Evolutionary conservation across 257 asterid species (phyloP), one percentile per base, ranked within the genome.

Genomic region (Lycium barbarum): DNA sequence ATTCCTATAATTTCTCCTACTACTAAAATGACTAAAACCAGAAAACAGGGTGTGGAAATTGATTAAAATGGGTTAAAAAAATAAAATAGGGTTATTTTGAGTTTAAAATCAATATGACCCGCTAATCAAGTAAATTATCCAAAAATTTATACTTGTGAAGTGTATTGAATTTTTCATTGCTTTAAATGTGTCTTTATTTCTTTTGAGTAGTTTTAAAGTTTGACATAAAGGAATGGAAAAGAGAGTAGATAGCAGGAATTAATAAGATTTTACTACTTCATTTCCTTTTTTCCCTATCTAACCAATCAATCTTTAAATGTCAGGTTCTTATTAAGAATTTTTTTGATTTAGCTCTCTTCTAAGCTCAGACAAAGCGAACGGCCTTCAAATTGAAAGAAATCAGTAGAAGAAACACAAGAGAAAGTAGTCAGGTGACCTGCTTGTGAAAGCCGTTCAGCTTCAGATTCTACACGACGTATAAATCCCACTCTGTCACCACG

Each of bases 401-500:
- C 82, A n/a, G 5, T 73, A 2, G 61, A 73, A 47, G 40, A 73
- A 78, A 53, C 40, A 35, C 47, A 7, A 53, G 82, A 53, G 43
- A 36, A 26, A 13, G 33, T 78, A 53, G 63, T 54, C 54, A 43
- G 57, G 79, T 85, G 79, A 94, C 98, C 94, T 85, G 99, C 91
- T 47, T 58, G 84, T 13, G 98, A 96, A 78, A 95, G 98, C 81
- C 93, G 91, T 82, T 90, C 93, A 61, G 96, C 97, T 92, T 94
- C 99, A 20, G 96, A 93, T 91, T 93, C 93, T 85, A 97, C 97
- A 84, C 59, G 91, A 68, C 68, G 86, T 73, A 92, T 17, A 89
- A 94, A 96, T 80, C 97, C 96, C 74, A 90, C 90, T 90, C 83
- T 92, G 90, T 94, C 98, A 33, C 98, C 98, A 76, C 87, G 91